phyloP scores from a whole-genome alignment of 2,329 filamentous ascomycete species.

The Geoglossum cookeanum region DNA sequence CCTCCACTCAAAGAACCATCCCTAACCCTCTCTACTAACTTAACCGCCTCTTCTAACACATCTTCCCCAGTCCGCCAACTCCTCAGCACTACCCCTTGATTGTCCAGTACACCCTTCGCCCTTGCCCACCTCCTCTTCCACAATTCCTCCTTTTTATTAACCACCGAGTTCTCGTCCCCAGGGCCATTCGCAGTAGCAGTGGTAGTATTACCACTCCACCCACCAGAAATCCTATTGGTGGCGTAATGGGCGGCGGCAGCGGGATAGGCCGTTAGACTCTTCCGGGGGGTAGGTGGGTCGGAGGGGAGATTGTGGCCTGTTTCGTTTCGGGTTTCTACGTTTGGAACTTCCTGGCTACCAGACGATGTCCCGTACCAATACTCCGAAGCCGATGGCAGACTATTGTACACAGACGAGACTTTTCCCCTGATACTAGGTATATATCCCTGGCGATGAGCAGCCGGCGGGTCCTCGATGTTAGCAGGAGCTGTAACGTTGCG shows the following conservation, averaged over 20 bases:
- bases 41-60: slow-evolving; percentile 24
- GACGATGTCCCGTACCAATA: neutral
- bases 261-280: slow-evolving; percentile 14
- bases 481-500: neutral
- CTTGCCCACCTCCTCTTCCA: slow-evolving; percentile 29
- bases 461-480: neutral
- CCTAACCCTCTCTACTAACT: slow-evolving; percentile 19
- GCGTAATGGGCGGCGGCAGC: slow-evolving; percentile 16
- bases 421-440: slow-evolving; percentile 6
- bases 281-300: slow-evolving; percentile 10
- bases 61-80: slow-evolving; percentile 28
- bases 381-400: slow-evolving; percentile 5
- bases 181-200: neutral
- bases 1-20: too few species aligned
- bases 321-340: neutral
- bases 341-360: neutral
- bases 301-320: neutral
- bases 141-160: slow-evolving; percentile 28
- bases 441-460: neutral
- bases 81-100: slow-evolving; percentile 23
- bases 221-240: slow-evolving; percentile 6
- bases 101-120: slow-evolving; percentile 23
- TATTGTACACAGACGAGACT: slow-evolving; percentile 11
- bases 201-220: neutral
- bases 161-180: neutral